Evolutionary conservation across 768 basidiomycete genomes (phyloP).

Genomic region (Rhizopogon roseolus): DNA sequence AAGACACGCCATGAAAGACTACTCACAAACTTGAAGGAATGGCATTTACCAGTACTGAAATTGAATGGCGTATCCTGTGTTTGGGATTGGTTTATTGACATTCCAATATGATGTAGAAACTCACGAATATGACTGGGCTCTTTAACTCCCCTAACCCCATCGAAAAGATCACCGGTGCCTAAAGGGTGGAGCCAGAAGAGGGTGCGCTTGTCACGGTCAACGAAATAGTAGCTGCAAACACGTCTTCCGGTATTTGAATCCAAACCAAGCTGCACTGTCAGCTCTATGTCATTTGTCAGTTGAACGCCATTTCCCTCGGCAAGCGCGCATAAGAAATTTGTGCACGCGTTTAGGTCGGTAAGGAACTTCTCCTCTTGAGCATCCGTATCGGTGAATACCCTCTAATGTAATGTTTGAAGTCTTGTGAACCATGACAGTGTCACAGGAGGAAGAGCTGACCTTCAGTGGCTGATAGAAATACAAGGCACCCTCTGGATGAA

Average conservation of each 20-base stretch:
- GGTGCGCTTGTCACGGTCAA: constrained; percentile 33
- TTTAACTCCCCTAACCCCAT: neutral
- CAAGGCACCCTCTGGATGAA: constrained; percentile 51
- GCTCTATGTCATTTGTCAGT: neutral
- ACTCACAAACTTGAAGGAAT: neutral
- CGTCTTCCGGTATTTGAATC: neutral
- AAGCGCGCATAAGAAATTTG: neutral
- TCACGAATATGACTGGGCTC: neutral
- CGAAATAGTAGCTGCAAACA: constrained; percentile 37
- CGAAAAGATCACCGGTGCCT: neutral
- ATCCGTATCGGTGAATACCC: constrained; percentile 31
- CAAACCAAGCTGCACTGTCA: neutral
- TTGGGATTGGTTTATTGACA: neutral
- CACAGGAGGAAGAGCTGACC: constrained; percentile 25
- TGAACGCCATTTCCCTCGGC: neutral
- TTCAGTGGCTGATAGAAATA: constrained; percentile 43
- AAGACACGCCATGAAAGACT: neutral
- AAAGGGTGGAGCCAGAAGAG: constrained; percentile 35
- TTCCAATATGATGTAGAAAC: neutral
- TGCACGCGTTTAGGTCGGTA: neutral
- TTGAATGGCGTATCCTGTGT: neutral
- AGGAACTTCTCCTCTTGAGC: neutral
- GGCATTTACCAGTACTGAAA: neutral
- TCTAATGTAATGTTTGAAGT: constrained; percentile 19
- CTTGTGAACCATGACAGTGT: neutral